Percentiles rank a stretch among this genome's conserved stretches.
phyloP scores from a whole-genome alignment of 2,329 filamentous ascomycete species.

The Dactylonectria estremocensis region DNA sequence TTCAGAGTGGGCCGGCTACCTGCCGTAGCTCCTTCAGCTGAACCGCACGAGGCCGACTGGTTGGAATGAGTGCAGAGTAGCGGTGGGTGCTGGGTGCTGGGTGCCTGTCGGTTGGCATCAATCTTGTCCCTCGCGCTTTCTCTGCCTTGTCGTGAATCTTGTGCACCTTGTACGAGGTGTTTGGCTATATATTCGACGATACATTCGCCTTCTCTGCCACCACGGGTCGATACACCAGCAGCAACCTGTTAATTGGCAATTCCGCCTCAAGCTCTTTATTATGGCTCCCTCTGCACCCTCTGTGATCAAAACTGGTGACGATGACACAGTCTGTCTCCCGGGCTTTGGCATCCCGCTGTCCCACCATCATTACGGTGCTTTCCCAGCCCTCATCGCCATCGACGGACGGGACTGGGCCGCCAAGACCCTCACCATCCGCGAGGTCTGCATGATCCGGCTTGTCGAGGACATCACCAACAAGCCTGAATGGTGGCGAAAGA shows the following conservation, averaged over 20 bases:
- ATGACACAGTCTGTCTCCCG: conserved; percentile 36
- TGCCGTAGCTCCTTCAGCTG: background rate
- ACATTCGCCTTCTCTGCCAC: background rate
- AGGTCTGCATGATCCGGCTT: conserved; percentile 53
- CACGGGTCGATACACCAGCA: background rate
- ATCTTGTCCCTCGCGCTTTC: background rate
- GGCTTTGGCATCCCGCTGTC: conserved; percentile 48
- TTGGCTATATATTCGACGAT: background rate
- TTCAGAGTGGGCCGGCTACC: background rate
- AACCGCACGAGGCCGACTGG: background rate
- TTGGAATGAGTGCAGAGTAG: background rate
- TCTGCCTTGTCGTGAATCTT: background rate
- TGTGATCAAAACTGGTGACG: background rate
- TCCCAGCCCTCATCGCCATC: conserved; percentile 41
- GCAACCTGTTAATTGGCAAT: background rate
- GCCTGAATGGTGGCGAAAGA: conserved; percentile 54
- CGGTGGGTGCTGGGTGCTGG: background rate
- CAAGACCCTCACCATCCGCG: conserved; percentile 48
- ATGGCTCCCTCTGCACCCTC: background rate
- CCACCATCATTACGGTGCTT: conserved; percentile 27
- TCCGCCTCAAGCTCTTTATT: background rate
- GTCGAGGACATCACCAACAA: conserved; percentile 55
- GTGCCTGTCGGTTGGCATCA: conserved; percentile 6
- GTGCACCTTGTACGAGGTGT: background rate
- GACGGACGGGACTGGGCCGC: conserved; percentile 41